Base-by-base conservation (phyloP, 352 stramenopile genomes). In the Globisporangium orthogonon region DNA sequence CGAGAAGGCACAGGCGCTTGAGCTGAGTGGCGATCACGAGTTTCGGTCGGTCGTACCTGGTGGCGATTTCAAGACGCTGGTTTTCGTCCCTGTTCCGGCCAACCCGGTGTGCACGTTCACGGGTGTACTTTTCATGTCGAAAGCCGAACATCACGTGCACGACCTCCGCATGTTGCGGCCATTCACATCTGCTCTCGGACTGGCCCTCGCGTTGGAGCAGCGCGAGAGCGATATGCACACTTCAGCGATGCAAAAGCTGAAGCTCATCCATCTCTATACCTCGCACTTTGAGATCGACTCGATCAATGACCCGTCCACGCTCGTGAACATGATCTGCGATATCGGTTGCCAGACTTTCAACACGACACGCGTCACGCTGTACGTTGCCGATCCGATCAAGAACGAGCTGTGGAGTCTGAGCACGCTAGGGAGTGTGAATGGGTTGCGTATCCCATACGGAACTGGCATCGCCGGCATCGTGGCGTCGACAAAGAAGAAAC, bases 401-500 rank as follows among this genome's bases (percentile, higher is more conserved):
- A 70, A 69, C 1, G 82, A 91, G 53, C 65, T 91, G 0, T 91
- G 82, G 82, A 86, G 73, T 15, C 58, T 91, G 28, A 89, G 77
- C 44, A 86, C 75, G 7, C 65, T 84, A 1, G 77, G 82, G 9
- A 89, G 78, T 15, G 78, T 87, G 23, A 88, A 87, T n/a, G 82
- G 78, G 3, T 60, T 89, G 44, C 76, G 76, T 7, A 89, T 96
- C 30, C 77, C 79, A 0, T 86, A 86, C 47, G 81, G 76, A 23
- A 73, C 71, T 13, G 86, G 86, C n/a, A 92, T 96, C 23, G 80
- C 78, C 28, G 85, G 86, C 7, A 74, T 78, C 0, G 74, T 91
- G 1, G 81, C 83, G 1, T 63, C 62, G 35, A 86, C 73, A 0
- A 83, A 83, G 41, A 61, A 87, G 50, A 64, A 70, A 23, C 48